These are phyloP conservation scores for Plasmodiophora brassicae DNA, from an alignment of 208 protist genomes.

Conservation along the genomic window DNA sequence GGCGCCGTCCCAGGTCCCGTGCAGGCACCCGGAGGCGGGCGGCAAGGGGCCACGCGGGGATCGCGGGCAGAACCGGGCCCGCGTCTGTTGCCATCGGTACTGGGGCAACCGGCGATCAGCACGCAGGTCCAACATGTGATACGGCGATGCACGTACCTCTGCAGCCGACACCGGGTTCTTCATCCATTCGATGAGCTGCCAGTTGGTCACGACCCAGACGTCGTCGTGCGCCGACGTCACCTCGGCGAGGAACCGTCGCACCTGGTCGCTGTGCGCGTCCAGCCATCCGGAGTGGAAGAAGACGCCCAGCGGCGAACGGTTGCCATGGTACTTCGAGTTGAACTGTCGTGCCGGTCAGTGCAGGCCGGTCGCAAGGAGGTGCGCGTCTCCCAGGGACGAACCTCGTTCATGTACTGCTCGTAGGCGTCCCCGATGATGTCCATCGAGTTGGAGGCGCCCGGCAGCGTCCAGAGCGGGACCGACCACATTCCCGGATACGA, in stretches of 20 bases:
- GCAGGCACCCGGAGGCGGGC: neutral
- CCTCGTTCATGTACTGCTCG: no score
- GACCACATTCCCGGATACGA: conserved; percentile 28
- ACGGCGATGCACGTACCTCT: no score
- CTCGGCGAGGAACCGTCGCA: neutral
- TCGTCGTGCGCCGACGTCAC: neutral
- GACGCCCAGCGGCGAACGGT: neutral
- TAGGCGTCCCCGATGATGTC: neutral
- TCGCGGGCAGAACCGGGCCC: neutral
- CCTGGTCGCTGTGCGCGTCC: neutral
- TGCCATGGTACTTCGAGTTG: neutral
- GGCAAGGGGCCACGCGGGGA: neutral
- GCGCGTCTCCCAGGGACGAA: no score
- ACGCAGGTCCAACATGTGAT: no score
- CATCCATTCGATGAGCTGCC: conserved; percentile 25
- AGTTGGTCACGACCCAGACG: conserved; percentile 18
- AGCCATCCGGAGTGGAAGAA: conserved; percentile 18
- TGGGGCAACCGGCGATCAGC: no score
- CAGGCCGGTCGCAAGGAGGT: no score
- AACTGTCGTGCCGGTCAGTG: no score
- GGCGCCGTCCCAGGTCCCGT: neutral
- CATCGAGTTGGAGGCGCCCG: neutral
- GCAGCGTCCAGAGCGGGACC: neutral
- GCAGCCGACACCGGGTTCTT: conserved; percentile 5
- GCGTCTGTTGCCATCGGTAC: neutral